phyloP scores from a whole-genome alignment of 306 rosid species.

The Dicorynia guianensis region DNA sequence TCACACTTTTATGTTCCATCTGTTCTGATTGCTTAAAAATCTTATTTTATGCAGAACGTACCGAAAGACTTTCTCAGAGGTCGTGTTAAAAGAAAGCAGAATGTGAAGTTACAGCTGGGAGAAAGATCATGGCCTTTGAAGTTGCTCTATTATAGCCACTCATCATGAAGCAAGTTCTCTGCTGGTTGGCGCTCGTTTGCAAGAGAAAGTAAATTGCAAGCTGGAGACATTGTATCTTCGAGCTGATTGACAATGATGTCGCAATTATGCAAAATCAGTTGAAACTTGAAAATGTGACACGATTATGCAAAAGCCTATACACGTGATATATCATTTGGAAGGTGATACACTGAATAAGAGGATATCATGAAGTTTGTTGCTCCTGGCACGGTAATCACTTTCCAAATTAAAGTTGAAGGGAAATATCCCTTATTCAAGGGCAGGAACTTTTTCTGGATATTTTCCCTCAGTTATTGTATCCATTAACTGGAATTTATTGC shows the following conservation, averaged over 20 bases:
- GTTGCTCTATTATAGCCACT: neutral
- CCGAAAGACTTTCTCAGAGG: conserved; percentile 13
- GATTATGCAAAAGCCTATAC: too few species aligned
- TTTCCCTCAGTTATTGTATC: too few species aligned
- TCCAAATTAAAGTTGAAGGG: too few species aligned
- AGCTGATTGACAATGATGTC: conserved; percentile 11
- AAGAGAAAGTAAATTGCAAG: conserved; percentile 5
- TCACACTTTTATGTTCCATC: neutral
- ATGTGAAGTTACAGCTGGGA: conserved; percentile 19
- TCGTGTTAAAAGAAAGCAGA: neutral
- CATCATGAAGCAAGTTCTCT: neutral
- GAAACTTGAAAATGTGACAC: too few species aligned
- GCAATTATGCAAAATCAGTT: conserved; percentile 23
- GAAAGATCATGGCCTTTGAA: conserved; percentile 35
- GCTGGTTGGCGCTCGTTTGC: conserved; percentile 30
- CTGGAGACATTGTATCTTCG: conserved; percentile 43
- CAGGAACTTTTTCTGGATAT: too few species aligned
- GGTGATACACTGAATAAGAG: too few species aligned
- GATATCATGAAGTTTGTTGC: too few species aligned
- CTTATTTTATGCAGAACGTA: conserved; percentile 17
- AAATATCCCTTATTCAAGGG: too few species aligned
- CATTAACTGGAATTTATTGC: too few species aligned
- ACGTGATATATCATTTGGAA: too few species aligned
- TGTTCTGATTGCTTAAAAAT: too few species aligned
- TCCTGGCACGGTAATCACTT: too few species aligned